These are phyloP conservation scores for Paxillus rubicundulus DNA, from an alignment of 768 basidiomycete genomes.

Conservation along the genomic window DNA sequence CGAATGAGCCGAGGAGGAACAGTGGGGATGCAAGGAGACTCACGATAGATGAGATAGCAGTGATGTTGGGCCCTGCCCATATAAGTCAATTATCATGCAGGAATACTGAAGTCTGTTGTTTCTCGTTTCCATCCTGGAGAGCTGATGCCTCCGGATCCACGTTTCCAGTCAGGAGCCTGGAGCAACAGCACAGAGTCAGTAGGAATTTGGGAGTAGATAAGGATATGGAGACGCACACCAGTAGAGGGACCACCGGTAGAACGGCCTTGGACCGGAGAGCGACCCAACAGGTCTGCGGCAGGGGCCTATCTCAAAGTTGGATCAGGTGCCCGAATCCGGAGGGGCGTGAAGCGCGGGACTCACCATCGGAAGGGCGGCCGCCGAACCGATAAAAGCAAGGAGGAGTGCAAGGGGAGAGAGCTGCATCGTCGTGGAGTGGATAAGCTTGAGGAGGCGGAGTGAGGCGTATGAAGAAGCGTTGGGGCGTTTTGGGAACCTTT, in stretches of 20 bases:
- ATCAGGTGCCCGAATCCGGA: background rate
- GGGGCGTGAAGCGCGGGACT: background rate
- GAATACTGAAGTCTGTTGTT: background rate
- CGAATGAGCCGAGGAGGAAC: background rate
- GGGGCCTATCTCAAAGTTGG: background rate
- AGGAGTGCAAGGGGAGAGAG: background rate
- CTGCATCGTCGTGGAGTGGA: background rate
- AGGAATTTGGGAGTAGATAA: background rate
- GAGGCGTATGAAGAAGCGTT: too few relatives aligned
- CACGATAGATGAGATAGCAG: background rate
- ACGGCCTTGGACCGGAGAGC: background rate
- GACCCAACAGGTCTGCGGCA: background rate
- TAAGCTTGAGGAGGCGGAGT: background rate
- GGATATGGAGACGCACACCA: background rate
- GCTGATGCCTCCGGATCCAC: background rate
- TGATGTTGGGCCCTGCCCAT: background rate
- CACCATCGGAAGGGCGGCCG: slow-evolving; percentile 1
- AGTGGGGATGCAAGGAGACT: background rate
- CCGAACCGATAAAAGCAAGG: background rate
- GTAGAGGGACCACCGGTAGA: background rate
- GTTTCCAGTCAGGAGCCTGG: slow-evolving; percentile 1
- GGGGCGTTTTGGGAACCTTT: background rate
- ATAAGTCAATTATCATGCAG: background rate
- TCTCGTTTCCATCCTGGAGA: too few relatives aligned
- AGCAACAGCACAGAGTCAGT: background rate